These are phyloP conservation scores for Trypanosoma platydactyli DNA, from an alignment of 208 protist genomes.

Conservation along the genomic window DNA sequence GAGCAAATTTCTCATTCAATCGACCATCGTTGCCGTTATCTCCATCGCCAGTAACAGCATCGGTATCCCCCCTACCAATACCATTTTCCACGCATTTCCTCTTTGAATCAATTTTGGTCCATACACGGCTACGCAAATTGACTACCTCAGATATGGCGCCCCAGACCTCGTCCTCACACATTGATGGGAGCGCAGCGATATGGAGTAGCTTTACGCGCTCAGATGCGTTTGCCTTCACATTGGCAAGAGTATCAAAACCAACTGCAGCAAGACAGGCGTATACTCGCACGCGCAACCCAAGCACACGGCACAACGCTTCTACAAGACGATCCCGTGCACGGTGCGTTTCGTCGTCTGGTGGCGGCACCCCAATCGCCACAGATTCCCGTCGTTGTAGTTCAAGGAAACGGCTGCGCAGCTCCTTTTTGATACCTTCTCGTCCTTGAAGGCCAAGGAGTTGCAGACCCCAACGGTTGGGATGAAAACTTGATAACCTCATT, in stretches of 20 bases:
- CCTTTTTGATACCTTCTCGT: constrained; percentile 11
- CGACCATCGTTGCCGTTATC: not conserved
- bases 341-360: not conserved
- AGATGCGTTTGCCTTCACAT: constrained; percentile 40
- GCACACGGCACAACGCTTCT: constrained; percentile 25
- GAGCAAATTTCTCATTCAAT: not conserved
- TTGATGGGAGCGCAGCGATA: constrained; percentile 62
- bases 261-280: constrained; percentile 62
- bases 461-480: constrained; percentile 24
- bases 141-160: constrained; percentile 64
- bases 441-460: constrained; percentile 11
- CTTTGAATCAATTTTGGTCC: not conserved
- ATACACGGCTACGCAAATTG: constrained; percentile 21
- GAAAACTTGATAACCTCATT: not conserved
- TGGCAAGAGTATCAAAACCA: constrained; percentile 29
- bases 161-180: constrained; percentile 78
- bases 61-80: not conserved
- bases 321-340: constrained; percentile 14
- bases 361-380: no score
- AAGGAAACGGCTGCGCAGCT: constrained; percentile 19
- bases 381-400: constrained; percentile 12
- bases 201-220: constrained; percentile 65
- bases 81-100: not conserved
- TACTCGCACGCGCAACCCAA: constrained; percentile 62
- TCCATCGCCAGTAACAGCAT: not conserved